phyloP scores from a whole-genome alignment of 768 basidiomycete genomes.

The Trametes elegans region DNA sequence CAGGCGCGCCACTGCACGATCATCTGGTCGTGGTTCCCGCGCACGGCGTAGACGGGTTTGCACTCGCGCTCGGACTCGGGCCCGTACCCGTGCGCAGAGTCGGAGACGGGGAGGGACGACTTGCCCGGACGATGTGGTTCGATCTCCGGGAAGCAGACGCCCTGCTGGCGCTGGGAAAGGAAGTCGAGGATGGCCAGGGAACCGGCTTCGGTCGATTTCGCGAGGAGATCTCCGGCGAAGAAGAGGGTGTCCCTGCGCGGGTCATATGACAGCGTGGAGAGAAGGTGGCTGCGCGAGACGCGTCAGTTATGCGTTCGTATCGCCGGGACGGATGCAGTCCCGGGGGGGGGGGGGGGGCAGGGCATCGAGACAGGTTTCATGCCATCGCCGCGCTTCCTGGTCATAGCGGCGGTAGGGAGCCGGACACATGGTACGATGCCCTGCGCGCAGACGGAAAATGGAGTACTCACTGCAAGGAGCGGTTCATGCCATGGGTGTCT shows the following conservation, averaged over 20 bases:
- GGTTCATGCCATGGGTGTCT: conserved; percentile 84
- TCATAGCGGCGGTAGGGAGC: too few relatives aligned
- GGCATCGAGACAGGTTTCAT: not conserved
- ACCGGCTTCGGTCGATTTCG: conserved; percentile 62
- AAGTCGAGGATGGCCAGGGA: conserved; percentile 63
- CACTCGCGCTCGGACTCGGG: too few relatives aligned
- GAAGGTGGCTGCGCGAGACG: conserved; percentile 49
- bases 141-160: not conserved
- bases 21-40: conserved; percentile 93
- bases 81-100: not conserved
- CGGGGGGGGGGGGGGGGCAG: not conserved
- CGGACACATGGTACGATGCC: not conserved
- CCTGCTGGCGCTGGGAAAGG: conserved; percentile 51
- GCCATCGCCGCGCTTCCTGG: not conserved
- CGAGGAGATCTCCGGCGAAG: conserved; percentile 80
- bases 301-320: not conserved
- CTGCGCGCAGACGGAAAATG: not conserved
- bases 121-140: not conserved
- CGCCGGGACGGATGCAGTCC: not conserved
- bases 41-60: conserved; percentile 62
- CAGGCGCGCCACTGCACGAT: conserved; percentile 89
- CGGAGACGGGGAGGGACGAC: not conserved
- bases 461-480: conserved; percentile 58
- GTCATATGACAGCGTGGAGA: conserved; percentile 60
- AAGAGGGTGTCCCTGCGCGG: conserved; percentile 65